A percentile compares a stretch with the other conserved stretches of the same genome.
These are phyloP conservation scores for Fraxinus nigra DNA, from an alignment of 305 asterid species.

Conservation along the genomic window DNA sequence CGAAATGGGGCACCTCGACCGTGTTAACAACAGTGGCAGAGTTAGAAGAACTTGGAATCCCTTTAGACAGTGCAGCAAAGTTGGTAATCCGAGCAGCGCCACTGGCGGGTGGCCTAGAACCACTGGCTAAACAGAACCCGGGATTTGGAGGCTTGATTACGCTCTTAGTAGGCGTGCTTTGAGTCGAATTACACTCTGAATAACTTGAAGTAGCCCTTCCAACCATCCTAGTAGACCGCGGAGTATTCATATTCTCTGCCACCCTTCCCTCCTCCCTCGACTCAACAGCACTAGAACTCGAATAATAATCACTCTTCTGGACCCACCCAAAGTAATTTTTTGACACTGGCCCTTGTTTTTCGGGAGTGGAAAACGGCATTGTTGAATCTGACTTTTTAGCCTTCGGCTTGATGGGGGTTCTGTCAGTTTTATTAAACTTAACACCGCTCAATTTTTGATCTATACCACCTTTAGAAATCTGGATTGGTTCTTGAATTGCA, in stretches of 20 bases:
- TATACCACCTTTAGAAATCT: conserved; percentile 37
- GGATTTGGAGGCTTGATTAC: conserved; percentile 76
- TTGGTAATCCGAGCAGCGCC: conserved; percentile 57
- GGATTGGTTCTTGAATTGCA: conserved; percentile 64
- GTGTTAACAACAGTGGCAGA: conserved; percentile 49
- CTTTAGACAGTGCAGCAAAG: conserved; percentile 63
- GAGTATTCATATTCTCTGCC: conserved; percentile 49
- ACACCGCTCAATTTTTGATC: conserved; percentile 47
- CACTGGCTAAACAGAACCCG: conserved; percentile 52
- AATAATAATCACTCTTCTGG: conserved; percentile 49
- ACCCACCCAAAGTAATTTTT: conserved; percentile 59
- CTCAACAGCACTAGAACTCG: conserved; percentile 43
- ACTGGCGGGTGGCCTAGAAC: conserved; percentile 53
- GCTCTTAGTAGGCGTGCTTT: conserved; percentile 83
- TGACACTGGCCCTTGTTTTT: conserved; percentile 46
- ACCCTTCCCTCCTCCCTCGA: conserved; percentile 56
- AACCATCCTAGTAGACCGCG: conserved; percentile 54
- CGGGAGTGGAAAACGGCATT: conserved; percentile 63
- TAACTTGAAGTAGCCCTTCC: conserved; percentile 52
- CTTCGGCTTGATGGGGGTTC: conserved; percentile 72
- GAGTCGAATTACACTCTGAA: conserved; percentile 80
- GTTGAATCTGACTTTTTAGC: conserved; percentile 39
- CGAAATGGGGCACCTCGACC: conserved; percentile 78
- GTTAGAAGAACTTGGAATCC: conserved; percentile 55
- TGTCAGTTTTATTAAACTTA: conserved; percentile 47